Evolutionary conservation across 805 yeast genomes (phyloP).

Genomic region (Hanseniaspora vineae): DNA sequence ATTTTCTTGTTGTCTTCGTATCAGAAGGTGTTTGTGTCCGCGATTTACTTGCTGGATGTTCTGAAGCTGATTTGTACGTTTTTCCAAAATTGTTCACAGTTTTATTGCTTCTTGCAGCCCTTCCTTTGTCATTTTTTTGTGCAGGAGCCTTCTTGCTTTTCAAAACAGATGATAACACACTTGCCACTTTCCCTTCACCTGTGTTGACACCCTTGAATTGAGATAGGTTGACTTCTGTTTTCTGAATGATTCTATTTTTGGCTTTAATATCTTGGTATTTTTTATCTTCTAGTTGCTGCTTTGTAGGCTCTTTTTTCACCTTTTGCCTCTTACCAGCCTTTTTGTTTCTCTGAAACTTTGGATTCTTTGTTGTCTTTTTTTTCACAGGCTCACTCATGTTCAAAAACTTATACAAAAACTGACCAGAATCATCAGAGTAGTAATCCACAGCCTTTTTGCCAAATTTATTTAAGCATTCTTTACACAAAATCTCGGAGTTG

Average conservation of each 20-base stretch:
- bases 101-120: background rate
- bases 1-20: too few species aligned
- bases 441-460: constrained; percentile 13
- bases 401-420: constrained; percentile 32
- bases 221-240: constrained; percentile 13
- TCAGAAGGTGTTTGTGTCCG: too few species aligned
- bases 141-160: constrained; percentile 1
- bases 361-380: background rate
- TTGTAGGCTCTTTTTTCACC: constrained; percentile 6
- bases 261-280: background rate
- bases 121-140: background rate
- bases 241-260: background rate
- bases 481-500: constrained; percentile 26
- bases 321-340: background rate
- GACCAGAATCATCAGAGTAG: constrained; percentile 34
- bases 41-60: too few species aligned
- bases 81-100: background rate
- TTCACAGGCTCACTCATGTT: constrained; percentile 31
- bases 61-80: background rate
- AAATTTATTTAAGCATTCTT: constrained; percentile 26
- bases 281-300: background rate
- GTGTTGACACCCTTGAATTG: constrained; percentile 9
- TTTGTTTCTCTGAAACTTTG: background rate
- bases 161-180: constrained; percentile 3
- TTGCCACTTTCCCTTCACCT: background rate